phyloP scores from a whole-genome alignment of 805 yeast genomes.

The Hanseniaspora hatyaiensis region DNA sequence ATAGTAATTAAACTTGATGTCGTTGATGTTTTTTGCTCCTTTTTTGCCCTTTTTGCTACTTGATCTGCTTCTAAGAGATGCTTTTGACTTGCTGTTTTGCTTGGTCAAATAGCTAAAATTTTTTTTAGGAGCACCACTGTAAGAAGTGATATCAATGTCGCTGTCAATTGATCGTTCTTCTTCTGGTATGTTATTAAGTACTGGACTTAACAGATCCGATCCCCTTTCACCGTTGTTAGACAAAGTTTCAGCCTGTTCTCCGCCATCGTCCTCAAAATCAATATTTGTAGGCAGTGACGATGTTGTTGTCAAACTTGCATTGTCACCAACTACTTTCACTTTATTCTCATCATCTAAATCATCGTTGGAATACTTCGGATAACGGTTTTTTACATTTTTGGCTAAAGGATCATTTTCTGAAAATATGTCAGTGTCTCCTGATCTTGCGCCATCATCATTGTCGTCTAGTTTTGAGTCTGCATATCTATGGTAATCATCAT shows the following conservation, averaged over 20 bases:
- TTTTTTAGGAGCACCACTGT: background rate
- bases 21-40: background rate
- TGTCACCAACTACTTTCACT: conserved; percentile 3
- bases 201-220: background rate
- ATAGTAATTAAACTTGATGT: background rate
- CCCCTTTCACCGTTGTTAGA: no score
- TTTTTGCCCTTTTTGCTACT: background rate
- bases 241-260: no score
- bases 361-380: no score
- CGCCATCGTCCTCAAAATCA: background rate
- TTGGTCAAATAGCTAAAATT: background rate
- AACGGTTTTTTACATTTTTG: no score
- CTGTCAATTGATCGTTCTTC: background rate
- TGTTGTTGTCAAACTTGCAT: conserved; percentile 3
- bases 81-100: background rate
- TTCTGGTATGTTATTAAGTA: conserved; percentile 10
- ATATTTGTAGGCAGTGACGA: background rate
- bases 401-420: conserved; percentile 1
- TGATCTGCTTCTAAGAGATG: background rate
- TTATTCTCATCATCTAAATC: background rate
- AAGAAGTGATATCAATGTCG: background rate
- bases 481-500: background rate
- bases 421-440: background rate
- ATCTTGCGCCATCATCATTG: background rate
- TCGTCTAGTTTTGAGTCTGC: background rate